Percentiles rank a stretch among this genome's conserved stretches.
Conservation (phyloP, 164 flowering plant species). For the Berberis thunbergii region DNA sequence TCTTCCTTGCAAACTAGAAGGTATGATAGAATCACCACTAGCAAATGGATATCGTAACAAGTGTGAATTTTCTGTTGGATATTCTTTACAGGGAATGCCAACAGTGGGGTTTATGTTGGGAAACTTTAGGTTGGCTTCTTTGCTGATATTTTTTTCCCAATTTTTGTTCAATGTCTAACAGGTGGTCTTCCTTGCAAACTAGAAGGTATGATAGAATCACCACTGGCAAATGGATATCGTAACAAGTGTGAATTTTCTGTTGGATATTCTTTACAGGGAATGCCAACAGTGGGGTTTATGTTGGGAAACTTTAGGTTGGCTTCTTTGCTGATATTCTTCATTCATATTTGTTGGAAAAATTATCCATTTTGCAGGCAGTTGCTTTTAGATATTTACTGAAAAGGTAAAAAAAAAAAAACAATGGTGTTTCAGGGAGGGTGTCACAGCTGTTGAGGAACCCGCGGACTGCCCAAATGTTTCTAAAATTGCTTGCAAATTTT, state of each 20-base stretch:
- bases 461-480: constrained; percentile 83
- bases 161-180: constrained; percentile 22
- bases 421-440: constrained; percentile 69
- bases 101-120: constrained; percentile 95
- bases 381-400: constrained; percentile 2
- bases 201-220: constrained; percentile 84
- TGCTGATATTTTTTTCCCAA: too few relatives aligned
- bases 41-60: constrained; percentile 88
- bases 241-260: constrained; percentile 96
- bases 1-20: constrained; percentile 81
- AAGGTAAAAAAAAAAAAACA: not conserved
- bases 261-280: constrained; percentile 71
- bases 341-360: not conserved
- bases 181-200: constrained; percentile 92
- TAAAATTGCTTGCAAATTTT: constrained; percentile 55
- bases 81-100: constrained; percentile 57
- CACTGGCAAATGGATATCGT: constrained; percentile 75
- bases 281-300: constrained; percentile 80
- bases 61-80: constrained; percentile 92
- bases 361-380: not conserved
- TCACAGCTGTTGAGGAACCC: constrained; percentile 85
- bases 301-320: constrained; percentile 90
- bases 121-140: constrained; percentile 63
- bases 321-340: not conserved
- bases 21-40: constrained; percentile 79